phyloP scores from a whole-genome alignment of 495 filamentous ascomycete species.

The Aspergillus bertholletiae region DNA sequence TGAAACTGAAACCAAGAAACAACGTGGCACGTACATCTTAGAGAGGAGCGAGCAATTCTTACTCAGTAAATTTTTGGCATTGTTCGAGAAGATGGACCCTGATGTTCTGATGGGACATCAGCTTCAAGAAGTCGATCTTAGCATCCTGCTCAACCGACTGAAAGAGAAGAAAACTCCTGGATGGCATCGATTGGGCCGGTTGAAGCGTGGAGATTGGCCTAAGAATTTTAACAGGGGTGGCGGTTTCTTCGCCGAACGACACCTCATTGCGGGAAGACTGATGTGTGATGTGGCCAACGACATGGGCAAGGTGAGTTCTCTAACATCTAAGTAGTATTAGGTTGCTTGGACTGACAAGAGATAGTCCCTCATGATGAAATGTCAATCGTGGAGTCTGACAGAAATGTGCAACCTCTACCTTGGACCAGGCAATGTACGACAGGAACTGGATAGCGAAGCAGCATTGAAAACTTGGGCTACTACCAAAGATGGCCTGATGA shows the following conservation, averaged over 20 bases:
- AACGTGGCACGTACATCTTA: slow-evolving; percentile 70
- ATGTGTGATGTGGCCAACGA: slow-evolving; percentile 95
- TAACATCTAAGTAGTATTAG: not conserved
- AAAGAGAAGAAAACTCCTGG: slow-evolving; percentile 85
- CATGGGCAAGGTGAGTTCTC: slow-evolving; percentile 70
- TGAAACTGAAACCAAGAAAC: slow-evolving; percentile 66
- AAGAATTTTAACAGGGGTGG: slow-evolving; percentile 79
- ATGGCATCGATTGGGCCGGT: slow-evolving; percentile 87
- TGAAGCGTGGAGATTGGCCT: slow-evolving; percentile 84
- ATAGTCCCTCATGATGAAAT: slow-evolving; percentile 89
- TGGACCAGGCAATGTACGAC: slow-evolving; percentile 59
- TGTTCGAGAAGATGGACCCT: slow-evolving; percentile 82
- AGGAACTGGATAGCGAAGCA: slow-evolving; percentile 82
- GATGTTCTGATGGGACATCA: slow-evolving; percentile 96
- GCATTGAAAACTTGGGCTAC: slow-evolving; percentile 86
- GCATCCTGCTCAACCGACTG: slow-evolving; percentile 80
- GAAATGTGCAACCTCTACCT: slow-evolving; percentile 96
- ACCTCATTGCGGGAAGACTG: slow-evolving; percentile 82
- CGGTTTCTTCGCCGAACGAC: slow-evolving; percentile 88
- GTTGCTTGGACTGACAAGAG: slow-evolving; percentile 24
- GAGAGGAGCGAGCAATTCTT: slow-evolving; percentile 79
- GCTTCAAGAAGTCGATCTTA: slow-evolving; percentile 94
- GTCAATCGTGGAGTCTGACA: slow-evolving; percentile 94
- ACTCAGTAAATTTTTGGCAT: slow-evolving; percentile 80
- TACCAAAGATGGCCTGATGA: slow-evolving; percentile 81